Evolutionary conservation across 495 filamentous ascomycete species (phyloP), one percentile per base, ranked within the genome.

Genomic region (Aspergillus diversus): DNA sequence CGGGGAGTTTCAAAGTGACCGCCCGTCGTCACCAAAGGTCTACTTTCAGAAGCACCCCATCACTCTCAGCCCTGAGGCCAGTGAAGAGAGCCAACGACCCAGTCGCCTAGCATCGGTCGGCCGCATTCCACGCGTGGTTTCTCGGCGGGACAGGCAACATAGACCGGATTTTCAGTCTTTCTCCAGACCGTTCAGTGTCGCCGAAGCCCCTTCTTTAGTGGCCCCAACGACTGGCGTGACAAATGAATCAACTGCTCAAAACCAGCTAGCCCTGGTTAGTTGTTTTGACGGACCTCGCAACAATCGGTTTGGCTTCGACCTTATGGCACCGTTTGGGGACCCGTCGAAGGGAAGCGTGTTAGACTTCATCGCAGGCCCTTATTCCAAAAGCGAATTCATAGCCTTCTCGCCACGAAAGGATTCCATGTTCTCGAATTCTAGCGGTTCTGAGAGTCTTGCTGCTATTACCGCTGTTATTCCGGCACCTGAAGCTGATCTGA

Each of bases 91-190:
- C 57, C 58, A 69, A 33, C 77, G 69, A 0, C 73, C 70, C 49
- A 78, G 73, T 63, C 77, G 86, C 50, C 77, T 97, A 33, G 86
- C 88, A 42, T 93, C 92, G 67, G 87, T 98, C 58, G 94, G 93
- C 12, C 89, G 94, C 9, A 98, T 98, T 63, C 94, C 94, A 21
- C 88, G 88, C 66, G 92, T 97, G 11, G 85, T 94, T 39, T 93
- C 89, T 46, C 82, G 80, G 47, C 80, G 85, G 39, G 89, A 89
- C 59, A 84, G 88, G 50, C 84, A 88, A 39, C 87, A 90, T 64
- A 84, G 82, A 57, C 87, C 87, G 5, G 87, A 91, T 4, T 82
- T 89, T 13, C 89, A 89, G 71, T 96, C 93, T 15, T 97, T 96
- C 71, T 97, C 93, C 1, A 80, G 93, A 46, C 93, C 93, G 1